phyloP scores from a whole-genome alignment of 2,329 filamentous ascomycete genomes.

The Drechslerella stenobrocha region DNA sequence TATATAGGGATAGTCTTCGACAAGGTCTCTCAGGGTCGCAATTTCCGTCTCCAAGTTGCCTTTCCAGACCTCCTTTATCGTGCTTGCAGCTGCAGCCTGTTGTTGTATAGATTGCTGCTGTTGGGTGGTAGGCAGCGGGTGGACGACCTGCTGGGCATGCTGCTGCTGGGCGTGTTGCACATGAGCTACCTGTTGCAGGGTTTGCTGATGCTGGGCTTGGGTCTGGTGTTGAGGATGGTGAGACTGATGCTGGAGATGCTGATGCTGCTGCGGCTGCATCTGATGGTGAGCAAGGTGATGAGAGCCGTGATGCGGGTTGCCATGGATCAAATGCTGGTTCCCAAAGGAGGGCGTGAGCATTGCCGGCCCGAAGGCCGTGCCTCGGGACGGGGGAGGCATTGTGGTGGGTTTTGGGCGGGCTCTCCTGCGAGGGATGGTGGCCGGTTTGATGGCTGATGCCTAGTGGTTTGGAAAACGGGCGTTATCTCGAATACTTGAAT shows the following conservation, averaged over 20 bases:
- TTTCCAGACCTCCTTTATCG: slow-evolving; percentile 93
- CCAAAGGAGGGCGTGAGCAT: slow-evolving; percentile 52
- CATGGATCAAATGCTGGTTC: slow-evolving; percentile 50
- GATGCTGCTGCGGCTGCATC: slow-evolving; percentile 57
- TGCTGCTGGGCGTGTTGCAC: slow-evolving; percentile 51
- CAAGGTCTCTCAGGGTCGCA: slow-evolving; percentile 75
- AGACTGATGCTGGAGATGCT: slow-evolving; percentile 58
- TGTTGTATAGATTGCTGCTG: slow-evolving; percentile 57
- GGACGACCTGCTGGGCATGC: slow-evolving; percentile 56
- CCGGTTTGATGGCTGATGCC: neutral
- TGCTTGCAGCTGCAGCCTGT: slow-evolving; percentile 49
- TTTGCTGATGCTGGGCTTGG: slow-evolving; percentile 65
- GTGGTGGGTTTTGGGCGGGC: slow-evolving; percentile 10
- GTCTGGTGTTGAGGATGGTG: slow-evolving; percentile 58
- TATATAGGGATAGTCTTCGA: slow-evolving; percentile 92
- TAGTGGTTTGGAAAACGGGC: neutral
- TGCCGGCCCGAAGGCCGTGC: slow-evolving; percentile 51
- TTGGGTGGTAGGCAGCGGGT: slow-evolving; percentile 39
- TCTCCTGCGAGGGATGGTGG: slow-evolving; percentile 8
- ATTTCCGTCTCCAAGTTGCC: slow-evolving; percentile 91
- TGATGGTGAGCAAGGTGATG: slow-evolving; percentile 44
- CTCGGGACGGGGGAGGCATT: slow-evolving; percentile 51
- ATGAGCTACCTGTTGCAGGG: slow-evolving; percentile 50
- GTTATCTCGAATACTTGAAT: slow-evolving; percentile 37
- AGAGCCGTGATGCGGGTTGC: slow-evolving; percentile 34